Base-by-base conservation (phyloP, 2,329 filamentous ascomycete genomes). In the Paracoccidioides brasiliensis region DNA sequence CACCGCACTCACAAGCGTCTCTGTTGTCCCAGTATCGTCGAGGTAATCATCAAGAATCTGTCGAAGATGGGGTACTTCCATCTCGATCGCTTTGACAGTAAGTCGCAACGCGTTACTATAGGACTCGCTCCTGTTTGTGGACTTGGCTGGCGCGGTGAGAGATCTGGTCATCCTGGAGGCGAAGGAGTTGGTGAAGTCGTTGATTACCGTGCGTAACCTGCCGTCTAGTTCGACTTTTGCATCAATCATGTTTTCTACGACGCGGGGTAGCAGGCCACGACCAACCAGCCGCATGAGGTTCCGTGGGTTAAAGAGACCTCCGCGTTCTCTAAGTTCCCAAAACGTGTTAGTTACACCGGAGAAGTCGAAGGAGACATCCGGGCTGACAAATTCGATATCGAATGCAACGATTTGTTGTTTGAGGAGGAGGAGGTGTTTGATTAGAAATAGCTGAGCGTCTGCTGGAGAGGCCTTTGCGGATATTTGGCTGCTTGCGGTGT, bases 371-470 rank as follows among this genome's bases (percentile, higher is more conserved):
- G 78, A 78, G 50, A 85, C 74, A 59, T 85, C 82, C 3, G 82
- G 81, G 2, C 80, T 79, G 22, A 84, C 80, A 63, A 80, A 85
- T 66, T 85, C 90, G 61, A 98, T 96, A 72, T 98, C 93, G 59
- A 98, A 90, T 8, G 90, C 90, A 32, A 98, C 84, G 53, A 98
- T 86, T 68, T 96, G 88, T 67, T 96, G 94, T 71, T 97, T 97
- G 53, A 98, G 80, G 52, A 96, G 85, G 52, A 98, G 84, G 1
- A 98, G 79, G 67, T 98, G 95, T 63, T 91, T 93, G 64, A 98
- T 85, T 65, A 96, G 84, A 71, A 98, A 98, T 4, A 98, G 79
- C 62, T 95, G 87, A 0, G 86, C 81, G 67, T 97, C 90, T 1
- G 80, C 78, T 67, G 74, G 74, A n/a, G 71, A 70, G 28, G 79